Percentiles rank a stretch among this genome's conserved stretches.
Evolutionary conservation across 768 basidiomycete species (phyloP).

Genomic region (Calocera viscosa): DNA sequence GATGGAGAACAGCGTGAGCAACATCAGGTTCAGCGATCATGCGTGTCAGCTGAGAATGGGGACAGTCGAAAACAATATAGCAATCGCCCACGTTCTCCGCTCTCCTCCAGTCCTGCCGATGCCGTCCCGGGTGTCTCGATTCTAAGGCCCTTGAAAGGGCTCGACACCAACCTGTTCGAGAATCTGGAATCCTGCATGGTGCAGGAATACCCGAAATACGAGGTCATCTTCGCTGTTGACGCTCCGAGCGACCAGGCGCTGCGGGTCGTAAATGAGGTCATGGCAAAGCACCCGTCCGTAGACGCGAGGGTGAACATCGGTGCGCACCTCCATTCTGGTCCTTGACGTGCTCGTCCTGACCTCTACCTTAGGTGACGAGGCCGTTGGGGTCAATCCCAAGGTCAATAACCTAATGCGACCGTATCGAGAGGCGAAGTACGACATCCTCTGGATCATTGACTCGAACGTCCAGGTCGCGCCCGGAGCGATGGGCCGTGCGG

Average conservation of each 20-base stretch:
- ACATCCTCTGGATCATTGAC: slow-evolving; percentile 93
- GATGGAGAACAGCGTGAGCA: slow-evolving; percentile 60
- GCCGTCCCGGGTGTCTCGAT: slow-evolving; percentile 81
- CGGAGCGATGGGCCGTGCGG: slow-evolving; percentile 70
- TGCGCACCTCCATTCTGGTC: slow-evolving; percentile 25
- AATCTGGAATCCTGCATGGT: slow-evolving; percentile 87
- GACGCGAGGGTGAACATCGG: slow-evolving; percentile 65
- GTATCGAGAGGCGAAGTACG: slow-evolving; percentile 66
- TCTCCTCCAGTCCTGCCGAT: slow-evolving; percentile 35
- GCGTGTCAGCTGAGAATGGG: background rate
- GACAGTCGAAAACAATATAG: slow-evolving; percentile 65
- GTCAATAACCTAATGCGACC: slow-evolving; percentile 89
- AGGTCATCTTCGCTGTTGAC: slow-evolving; percentile 86
- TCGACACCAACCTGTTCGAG: slow-evolving; percentile 91
- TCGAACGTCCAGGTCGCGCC: slow-evolving; percentile 77
- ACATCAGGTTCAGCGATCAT: background rate
- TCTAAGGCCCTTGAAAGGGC: slow-evolving; percentile 83
- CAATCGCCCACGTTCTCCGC: slow-evolving; percentile 48
- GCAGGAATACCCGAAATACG: slow-evolving; percentile 84
- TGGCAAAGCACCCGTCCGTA: slow-evolving; percentile 64
- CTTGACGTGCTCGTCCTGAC: background rate
- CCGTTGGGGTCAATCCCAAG: slow-evolving; percentile 90
- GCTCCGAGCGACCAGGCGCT: slow-evolving; percentile 79
- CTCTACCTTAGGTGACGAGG: slow-evolving; percentile 49
- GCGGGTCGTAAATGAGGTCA: slow-evolving; percentile 62